Percentiles rank a stretch among this genome's conserved stretches.
Evolutionary conservation across 345 rosid genomes (phyloP).

Genomic region (Barbarea vulgaris): DNA sequence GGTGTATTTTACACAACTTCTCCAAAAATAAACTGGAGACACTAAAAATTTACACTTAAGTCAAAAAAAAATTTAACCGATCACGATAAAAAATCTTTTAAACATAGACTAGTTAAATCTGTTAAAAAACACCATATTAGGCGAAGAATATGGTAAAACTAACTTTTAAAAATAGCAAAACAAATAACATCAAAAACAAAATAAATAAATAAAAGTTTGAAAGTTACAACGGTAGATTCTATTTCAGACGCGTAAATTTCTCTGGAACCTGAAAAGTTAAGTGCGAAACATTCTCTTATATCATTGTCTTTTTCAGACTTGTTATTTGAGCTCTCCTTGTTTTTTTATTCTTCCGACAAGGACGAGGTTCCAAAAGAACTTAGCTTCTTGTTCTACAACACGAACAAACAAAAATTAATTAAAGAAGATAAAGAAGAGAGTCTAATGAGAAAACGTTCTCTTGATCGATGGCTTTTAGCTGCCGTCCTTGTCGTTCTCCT

Average conservation of each 20-base stretch:
- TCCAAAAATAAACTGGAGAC: background rate
- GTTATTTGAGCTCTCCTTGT: conserved; percentile 42
- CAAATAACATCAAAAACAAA: background rate
- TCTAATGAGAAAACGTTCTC: conserved; percentile 35
- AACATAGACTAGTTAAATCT: conserved; percentile 2
- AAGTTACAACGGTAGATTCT: conserved; percentile 33
- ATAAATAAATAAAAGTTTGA: background rate
- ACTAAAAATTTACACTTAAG: background rate
- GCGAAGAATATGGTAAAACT: conserved; percentile 8
- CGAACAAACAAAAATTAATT: background rate
- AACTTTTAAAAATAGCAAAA: conserved; percentile 34
- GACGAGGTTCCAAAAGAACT: conserved; percentile 42
- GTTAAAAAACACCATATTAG: conserved; percentile 14
- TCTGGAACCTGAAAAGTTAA: conserved; percentile 25
- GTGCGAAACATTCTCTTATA: conserved; percentile 40
- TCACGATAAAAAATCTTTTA: background rate
- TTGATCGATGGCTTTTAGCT: conserved; percentile 37
- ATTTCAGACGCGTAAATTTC: conserved; percentile 43
- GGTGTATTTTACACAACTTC: background rate
- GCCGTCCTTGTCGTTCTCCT: conserved; percentile 33
- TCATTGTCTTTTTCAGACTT: conserved; percentile 22
- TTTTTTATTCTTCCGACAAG: conserved; percentile 41
- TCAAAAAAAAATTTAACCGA: no score
- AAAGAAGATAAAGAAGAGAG: background rate
- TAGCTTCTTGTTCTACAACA: conserved; percentile 35